phyloP scores from a whole-genome alignment of 208 protist species.

The Sergeia podlipaevii region DNA sequence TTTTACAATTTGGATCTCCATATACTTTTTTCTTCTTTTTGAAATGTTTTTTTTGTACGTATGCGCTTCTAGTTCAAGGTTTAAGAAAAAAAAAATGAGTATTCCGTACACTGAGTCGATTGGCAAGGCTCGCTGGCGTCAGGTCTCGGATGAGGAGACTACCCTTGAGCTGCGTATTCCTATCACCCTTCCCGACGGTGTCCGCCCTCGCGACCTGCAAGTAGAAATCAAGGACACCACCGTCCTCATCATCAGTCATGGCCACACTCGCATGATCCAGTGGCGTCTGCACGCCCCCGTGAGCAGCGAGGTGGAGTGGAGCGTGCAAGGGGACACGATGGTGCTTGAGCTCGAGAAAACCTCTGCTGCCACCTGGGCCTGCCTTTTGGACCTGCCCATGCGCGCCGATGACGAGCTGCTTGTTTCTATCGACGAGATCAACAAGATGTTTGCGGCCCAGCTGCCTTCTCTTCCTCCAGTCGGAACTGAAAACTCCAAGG shows the following conservation, averaged over 20 bases:
- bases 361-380: conserved; percentile 50
- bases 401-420: conserved; percentile 50
- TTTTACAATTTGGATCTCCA: no score
- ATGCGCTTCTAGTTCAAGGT: neutral
- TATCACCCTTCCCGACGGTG: conserved; percentile 48
- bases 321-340: conserved; percentile 52
- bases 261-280: conserved; percentile 60
- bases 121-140: conserved; percentile 67
- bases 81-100: conserved; percentile 1
- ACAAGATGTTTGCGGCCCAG: conserved; percentile 64
- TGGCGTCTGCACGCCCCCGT: conserved; percentile 81
- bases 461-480: conserved; percentile 57
- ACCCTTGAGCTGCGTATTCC: conserved; percentile 74
- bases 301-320: conserved; percentile 76
- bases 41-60: neutral
- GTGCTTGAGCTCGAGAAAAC: conserved; percentile 75
- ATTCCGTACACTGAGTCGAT: conserved; percentile 46
- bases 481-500: neutral
- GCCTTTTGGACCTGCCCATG: conserved; percentile 77
- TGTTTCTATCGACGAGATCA: conserved; percentile 36
- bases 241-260: conserved; percentile 71
- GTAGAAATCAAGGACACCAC: conserved; percentile 75
- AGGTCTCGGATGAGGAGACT: conserved; percentile 62
- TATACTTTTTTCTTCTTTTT: neutral
- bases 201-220: conserved; percentile 65